Evolutionary conservation across 805 yeast species (phyloP), one percentile per base, ranked within the genome.

Genomic region (Pichia scutulata): DNA sequence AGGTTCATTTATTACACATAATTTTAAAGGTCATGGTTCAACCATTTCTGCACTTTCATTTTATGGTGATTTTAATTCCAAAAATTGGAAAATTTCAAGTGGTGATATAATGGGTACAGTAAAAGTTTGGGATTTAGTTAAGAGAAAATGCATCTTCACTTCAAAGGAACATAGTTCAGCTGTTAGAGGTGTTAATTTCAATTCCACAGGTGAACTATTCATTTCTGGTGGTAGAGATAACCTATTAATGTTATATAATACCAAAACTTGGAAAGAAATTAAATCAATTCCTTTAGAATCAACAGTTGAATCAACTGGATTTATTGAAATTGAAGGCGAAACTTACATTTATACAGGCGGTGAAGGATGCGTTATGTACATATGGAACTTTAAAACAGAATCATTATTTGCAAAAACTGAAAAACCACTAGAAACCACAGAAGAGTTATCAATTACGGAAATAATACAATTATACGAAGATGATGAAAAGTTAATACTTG

Each of bases 181-280:
- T 0, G 92, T 93, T 1, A 79, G 98, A 66, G 96, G 96, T 0
- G 68, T 92, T 13, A 86, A 80, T 19, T 84, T 90, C 58, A 66
- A 68, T 52, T 59, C 59, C 1, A 73, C 70, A 33, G 88, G 85
- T 12, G 70, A 71, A 21, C 63, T 70, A 28, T 73, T 93, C 49
- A 66, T 89, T 26, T 80, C 86, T 56, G 97, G 95, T 57, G 97
- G 97, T 37, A 78, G 99, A 69, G 99, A 93, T 65, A 84, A 84
- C 60, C 74, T 90, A 40, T 78, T 77, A 50, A 75, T 82, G 55
- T 67, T 79, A 46, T 89, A 81, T 73, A 75, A 74, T 59, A 68
- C 78, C 7, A 73, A 69, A 47, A 73, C 63, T 50, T 76, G 74
- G 57, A 82, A 78, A 61, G 74, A 84, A 42, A 60, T 75, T 18